Base-by-base conservation (phyloP, 169 alveolate genomes). In the Cryptosporidium parvum region DNA sequence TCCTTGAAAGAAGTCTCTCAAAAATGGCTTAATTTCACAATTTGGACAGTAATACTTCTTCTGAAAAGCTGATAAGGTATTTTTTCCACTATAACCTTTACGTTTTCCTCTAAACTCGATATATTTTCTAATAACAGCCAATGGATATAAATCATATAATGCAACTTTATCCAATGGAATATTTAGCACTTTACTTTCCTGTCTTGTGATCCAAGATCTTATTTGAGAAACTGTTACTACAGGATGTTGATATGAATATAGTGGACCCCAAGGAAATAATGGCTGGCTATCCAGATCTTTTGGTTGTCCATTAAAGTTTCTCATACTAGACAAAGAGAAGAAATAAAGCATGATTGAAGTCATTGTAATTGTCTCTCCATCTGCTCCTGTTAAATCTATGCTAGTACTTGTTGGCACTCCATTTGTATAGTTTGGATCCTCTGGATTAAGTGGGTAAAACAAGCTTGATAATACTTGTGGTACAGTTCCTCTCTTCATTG, bases 241-340 rank as follows among this genome's bases (percentile, higher is more conserved):
- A 7, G 89, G 89, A 21, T 80, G 89, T 23, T 80, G 89, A 62
- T 80, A 80, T n/a, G 89, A 80, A 29, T 80, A 80, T 21, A 80
- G 12, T 26, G 89, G 89, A 0, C 89, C 89, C 89, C 89, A 80
- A 3, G 89, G 89, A 62, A 80, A 80, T 61, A 80, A n/a, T 80
- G 89, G 89, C 44, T 80, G 89, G 56, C 21, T 42, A 21, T 80
- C 89, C 9, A 80, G 42, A 31, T 59, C 80, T 18, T 80, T 80
- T 26, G 89, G 89, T 45, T 80, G 68, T 0, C 89, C 89, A 62
- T 80, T 80, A 48, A 80, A 62, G 37, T 80, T 80, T 33, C 89
- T 59, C 65, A 65, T 42, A 61, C 80, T 80, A 26, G 89, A 44
- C 21, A 80, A 33, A 7, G 89, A 59, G 42, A 80, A 80, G 23